Conservation (phyloP, 352 stramenopile species). For the Elongisporangium senticosum region DNA sequence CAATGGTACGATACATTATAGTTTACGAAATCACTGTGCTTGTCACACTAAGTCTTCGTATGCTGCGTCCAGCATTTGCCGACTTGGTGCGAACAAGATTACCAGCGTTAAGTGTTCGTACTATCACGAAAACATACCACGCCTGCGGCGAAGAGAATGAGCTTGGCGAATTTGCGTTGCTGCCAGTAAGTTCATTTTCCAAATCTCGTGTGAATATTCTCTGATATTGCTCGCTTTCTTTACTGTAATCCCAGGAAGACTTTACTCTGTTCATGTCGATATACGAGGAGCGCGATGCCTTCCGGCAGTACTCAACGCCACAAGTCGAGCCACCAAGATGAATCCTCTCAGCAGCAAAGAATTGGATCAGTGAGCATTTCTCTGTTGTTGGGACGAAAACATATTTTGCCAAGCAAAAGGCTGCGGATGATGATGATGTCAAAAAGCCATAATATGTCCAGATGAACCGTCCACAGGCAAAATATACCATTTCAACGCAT, state of each 20-base stretch:
- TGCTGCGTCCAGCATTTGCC: conserved; percentile 32
- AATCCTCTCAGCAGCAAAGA: background rate
- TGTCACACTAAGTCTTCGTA: background rate
- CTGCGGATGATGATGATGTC: no score
- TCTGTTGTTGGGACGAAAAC: no score
- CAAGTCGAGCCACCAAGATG: background rate
- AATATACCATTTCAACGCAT: no score
- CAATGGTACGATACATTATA: conserved; percentile 26
- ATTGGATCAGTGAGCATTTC: no score
- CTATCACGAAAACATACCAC: conserved; percentile 66
- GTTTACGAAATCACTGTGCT: background rate
- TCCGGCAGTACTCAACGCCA: conserved; percentile 23
- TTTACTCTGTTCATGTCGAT: conserved; percentile 59
- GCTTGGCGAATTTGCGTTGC: conserved; percentile 61
- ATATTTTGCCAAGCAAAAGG: no score
- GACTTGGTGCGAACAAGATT: conserved; percentile 54
- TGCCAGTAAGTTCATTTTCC: conserved; percentile 30
- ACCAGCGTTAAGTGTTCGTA: conserved; percentile 34
- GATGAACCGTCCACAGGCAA: no score
- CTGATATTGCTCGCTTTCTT: background rate
- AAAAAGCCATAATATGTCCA: no score
- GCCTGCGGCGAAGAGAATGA: conserved; percentile 80
- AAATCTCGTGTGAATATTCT: conserved; percentile 1
- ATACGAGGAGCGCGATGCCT: conserved; percentile 45
- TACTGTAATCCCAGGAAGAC: conserved; percentile 34